Percentiles rank a stretch among this genome's conserved stretches.
These are phyloP conservation scores for Ustilago esculenta DNA, from an alignment of 1,284 basidiomycete species.

Conservation along the genomic window DNA sequence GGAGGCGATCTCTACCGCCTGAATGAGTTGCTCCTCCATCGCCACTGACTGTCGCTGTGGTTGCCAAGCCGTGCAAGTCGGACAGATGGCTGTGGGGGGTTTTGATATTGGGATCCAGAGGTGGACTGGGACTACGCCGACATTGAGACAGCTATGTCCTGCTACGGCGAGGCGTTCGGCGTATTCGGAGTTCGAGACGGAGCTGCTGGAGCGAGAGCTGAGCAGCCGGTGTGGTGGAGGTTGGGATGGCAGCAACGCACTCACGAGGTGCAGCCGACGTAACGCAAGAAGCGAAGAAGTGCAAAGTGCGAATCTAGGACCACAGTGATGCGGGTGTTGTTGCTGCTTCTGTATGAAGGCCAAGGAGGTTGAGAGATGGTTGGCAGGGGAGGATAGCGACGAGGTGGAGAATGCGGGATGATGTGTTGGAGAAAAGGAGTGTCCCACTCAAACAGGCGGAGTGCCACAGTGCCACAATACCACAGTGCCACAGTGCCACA, in stretches of 20 bases:
- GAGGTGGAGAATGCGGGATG: not conserved
- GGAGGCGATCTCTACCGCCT: slow-evolving; percentile 83
- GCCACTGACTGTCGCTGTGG: too few species aligned
- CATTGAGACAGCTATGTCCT: slow-evolving; percentile 1
- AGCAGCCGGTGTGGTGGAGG: not conserved
- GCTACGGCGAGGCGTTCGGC: not conserved
- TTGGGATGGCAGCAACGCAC: too few species aligned
- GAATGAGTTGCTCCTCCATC: slow-evolving; percentile 74
- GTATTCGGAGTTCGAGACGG: not conserved
- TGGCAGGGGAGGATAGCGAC: not conserved
- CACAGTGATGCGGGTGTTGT: too few species aligned
- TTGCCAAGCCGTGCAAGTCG: too few species aligned
- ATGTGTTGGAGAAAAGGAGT: not conserved
- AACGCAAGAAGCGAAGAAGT: too few species aligned
- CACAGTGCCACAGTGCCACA: not conserved
- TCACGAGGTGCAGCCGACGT: too few species aligned
- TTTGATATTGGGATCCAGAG: not conserved
- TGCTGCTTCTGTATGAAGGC: too few species aligned
- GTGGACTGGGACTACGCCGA: slow-evolving; percentile 13
- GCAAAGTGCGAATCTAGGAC: too few species aligned
- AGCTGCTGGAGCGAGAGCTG: not conserved
- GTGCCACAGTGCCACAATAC: too few species aligned
- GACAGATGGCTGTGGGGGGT: too few species aligned
- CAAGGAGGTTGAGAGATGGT: too few species aligned
- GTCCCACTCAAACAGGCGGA: not conserved